Base-by-base conservation (phyloP, 2,329 filamentous ascomycete species). In the Ascochyta viciae-villosae region DNA sequence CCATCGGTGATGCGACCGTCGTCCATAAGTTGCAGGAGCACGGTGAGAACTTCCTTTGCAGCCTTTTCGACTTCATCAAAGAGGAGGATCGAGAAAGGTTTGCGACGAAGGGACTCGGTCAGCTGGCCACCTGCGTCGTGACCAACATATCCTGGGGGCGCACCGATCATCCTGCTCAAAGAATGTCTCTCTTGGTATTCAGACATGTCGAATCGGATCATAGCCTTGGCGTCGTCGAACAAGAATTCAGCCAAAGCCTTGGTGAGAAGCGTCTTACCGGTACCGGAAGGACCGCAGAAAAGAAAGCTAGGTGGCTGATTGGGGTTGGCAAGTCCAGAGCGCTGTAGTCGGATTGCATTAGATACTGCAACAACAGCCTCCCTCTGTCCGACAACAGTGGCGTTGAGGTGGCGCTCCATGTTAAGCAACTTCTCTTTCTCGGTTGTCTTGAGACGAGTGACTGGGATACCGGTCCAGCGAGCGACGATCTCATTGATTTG, bases 151-250 rank as follows among this genome's bases (percentile, higher is more conserved):
- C 95, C 95, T 4, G 95, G 95, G 19, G 95, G 95, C 19, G 95
- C 93, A 74, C 95, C 95, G 67, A 99, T 99, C 92, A 99, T 97
- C 58, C 95, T 88, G 74, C 92, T 96, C 13, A 99, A 85, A 0
- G 94, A 90, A 76, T 99, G 95, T 5, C 94, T 89, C 78, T 99
- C 95, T 77, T 99, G 96, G 77, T 99, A 99, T 78, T 99, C 95
- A 5, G 94, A 98, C 95, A 99, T 99, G 75, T 99, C 95, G 80
- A 99, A 96, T 35, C 95, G 90, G 68, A 99, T 96, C 95, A 99
- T 98, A 31, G 94, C 83, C 81, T 97, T 97, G 24, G 94, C 81
- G 67, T 99, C 95, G 74, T 99, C 95, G 80, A 99, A 99, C 26
- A 99, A 83, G 81, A 99, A 99, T 76, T 99, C 95, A 44, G 95